Evolutionary conservation across 306 rosid genomes (phyloP), one percentile per base, ranked within the genome.

Genomic region (Crataegus laevigata): DNA sequence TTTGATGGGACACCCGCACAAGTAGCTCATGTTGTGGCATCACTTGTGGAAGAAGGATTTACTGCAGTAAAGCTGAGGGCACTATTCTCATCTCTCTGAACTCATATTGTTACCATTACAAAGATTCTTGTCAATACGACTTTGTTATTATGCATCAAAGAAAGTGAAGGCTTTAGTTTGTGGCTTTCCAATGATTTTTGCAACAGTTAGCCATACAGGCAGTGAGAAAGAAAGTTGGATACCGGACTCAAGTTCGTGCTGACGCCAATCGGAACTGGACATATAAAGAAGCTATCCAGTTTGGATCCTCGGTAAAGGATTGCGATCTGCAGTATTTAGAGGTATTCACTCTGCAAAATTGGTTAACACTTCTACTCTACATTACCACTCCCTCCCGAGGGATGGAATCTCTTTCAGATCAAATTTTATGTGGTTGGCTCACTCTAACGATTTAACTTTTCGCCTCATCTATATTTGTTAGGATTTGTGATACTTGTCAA

Each of bases 221-320:
- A 84, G 90, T 94, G 66, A 86, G 98, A 84, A 91, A 86, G 59
- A 86, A 81, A 84, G 88, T 94, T 78, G 98, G 98, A 68, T 7
- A 57, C 86, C 85, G 80, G 40, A 77, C 87, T 77, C 84, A 85
- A 60, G 83, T 94, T 79, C 96, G 98, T 7, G 98, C 79, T 32
- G 98, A 94, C 84, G 98, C 96, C 78, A 94, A 94, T 82, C 87
- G 88, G 70, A 87, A 77, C 55, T 94, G 98, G 98, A 91, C 91
- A 66, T 91, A 80, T 80, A 83, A 90, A 79, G 97, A 94, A 85
- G 98, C 97, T 74, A 84, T 91, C 57, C 81, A 84, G 75, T 94
- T 94, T 84, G 86, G 91, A 74, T 90, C 90, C 81, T 75, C 87
- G 40, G 90, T 89, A 78, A 85, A 87, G 89, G 96, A 89, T 77